These are phyloP conservation scores for Akanthomyces muscarius DNA, from an alignment of 2,329 filamentous ascomycete genomes.

Conservation along the genomic window DNA sequence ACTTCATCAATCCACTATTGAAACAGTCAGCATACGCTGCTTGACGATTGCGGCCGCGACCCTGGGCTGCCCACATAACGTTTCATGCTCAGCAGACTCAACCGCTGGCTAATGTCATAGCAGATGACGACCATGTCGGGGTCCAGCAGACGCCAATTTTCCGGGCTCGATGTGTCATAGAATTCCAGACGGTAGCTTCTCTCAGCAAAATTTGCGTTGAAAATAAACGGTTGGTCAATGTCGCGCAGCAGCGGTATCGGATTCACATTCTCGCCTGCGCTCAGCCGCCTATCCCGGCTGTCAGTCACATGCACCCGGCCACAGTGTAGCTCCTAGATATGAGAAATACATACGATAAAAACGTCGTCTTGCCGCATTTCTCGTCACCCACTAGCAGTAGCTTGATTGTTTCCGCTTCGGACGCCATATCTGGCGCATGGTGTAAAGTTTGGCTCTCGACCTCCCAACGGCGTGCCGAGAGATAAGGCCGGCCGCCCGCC, in stretches of 20 bases:
- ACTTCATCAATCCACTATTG: conserved; percentile 55
- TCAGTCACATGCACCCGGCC: conserved; percentile 5
- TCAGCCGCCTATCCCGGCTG: conserved; percentile 44
- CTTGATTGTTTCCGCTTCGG: conserved; percentile 48
- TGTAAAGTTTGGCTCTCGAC: background rate
- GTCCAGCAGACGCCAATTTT: conserved; percentile 54
- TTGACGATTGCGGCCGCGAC: background rate
- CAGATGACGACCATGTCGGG: conserved; percentile 58
- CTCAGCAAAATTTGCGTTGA: conserved; percentile 44
- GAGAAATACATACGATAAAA: conserved; percentile 50
- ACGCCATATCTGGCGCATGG: conserved; percentile 23
- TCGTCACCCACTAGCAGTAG: conserved; percentile 57
- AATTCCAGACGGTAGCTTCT: conserved; percentile 53
- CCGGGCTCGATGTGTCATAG: conserved; percentile 55
- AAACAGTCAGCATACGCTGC: background rate
- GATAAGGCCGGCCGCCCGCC: conserved; percentile 4
- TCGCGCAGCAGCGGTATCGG: conserved; percentile 51
- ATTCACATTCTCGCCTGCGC: conserved; percentile 39
- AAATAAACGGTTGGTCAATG: conserved; percentile 57
- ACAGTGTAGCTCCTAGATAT: conserved; percentile 4
- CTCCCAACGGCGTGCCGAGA: background rate
- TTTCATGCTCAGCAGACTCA: conserved; percentile 56
- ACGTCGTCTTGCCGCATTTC: conserved; percentile 57
- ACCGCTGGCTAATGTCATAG: conserved; percentile 57
- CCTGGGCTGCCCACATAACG: conserved; percentile 42